Evolutionary conservation across 805 yeast species (phyloP), one percentile per base, ranked within the genome.

Genomic region (Myxozyma mucilagina): DNA sequence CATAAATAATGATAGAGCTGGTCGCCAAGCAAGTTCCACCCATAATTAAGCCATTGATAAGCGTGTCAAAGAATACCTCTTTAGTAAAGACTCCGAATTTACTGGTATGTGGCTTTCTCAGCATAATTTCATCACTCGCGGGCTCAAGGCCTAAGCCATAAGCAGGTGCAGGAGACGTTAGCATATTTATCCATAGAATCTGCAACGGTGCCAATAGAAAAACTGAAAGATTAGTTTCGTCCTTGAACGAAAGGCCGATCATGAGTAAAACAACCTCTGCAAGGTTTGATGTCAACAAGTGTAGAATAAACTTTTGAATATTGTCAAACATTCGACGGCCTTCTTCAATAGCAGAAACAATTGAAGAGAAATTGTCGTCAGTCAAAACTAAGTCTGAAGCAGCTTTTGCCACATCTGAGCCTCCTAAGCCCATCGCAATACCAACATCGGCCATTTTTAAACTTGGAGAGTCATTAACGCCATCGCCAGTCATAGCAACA

Each of bases 401-500:
- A 72, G 87, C 90, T 72, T 87, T 87, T n/a, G 93, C 93, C 43
- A 87, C 93, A 76, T 87, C 93, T 13, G 89, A 84, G 4, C 93
- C 93, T 62, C 86, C 82, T 75, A 84, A 77, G 51, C 93, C 93
- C 93, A 87, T 87, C 10, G 93, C 90, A 72, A 87, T 87, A 66
- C 93, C 93, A 59, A 87, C 89, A 73, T 87, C 91, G 3, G 93
- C 87, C 65, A 79, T 84, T 71, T 87, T 87, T 74, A 87, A 77
- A 39, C 88, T 82, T 29, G 93, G 93, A 1, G 91, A 86, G 71
- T 87, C 93, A 72, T 87, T 87, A 48, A 87, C 92, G 64, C 93
- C 93, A 72, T 87, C 93, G 64, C 90, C 90, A 34, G 90, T 86
- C 93, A 87, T 88, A 18, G 93, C 93, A 74, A 86, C 80, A 74